Base-by-base conservation (phyloP, 2,329 filamentous ascomycete genomes). In the Fusarium sp. region DNA sequence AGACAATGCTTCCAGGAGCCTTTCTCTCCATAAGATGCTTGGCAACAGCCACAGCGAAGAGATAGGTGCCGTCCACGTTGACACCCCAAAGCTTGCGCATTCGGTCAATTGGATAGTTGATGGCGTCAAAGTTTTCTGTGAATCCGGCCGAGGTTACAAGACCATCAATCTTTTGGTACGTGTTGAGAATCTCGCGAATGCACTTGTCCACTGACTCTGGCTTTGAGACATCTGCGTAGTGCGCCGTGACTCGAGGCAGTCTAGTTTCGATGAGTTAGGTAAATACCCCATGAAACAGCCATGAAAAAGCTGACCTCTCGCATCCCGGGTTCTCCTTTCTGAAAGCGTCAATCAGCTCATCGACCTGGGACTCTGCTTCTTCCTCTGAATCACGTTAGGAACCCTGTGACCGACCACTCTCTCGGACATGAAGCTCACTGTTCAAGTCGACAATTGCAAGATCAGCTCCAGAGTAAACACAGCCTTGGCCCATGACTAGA, bases 121-220 rank as follows among this genome's bases (percentile, higher is more conserved):
- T 93, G 60, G 96, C 95, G 77, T 97, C 93, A 80, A 95, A 97
- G 86, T 98, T 98, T 86, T 98, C 95, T 10, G 94, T 96, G 85
- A 98, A 97, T 27, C 96, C 96, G 56, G 96, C 96, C 9, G 94
- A 97, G 23, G 96, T 98, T 77, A 98, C 95, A n/a, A 98, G 89
- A 83, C 94, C 92, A 85, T 98, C 95, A 76, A 98, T 95, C 82
- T 93, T 93, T 82, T 92, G 91, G 81, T 98, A 95, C 2, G 73
- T 61, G 48, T 71, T 67, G 41, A 83, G 70, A 18, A 84, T 89
- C 66, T 94, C 92, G 39, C 87, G 85, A 73, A 98, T 88, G 76
- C 93, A 93, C 34, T 85, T 83, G 65, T 92, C 91, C 66, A 98
- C 95, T 2, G 94, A 96, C 34, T 92, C 89, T 25, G 92, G 92